phyloP scores from a whole-genome alignment of 2,329 filamentous ascomycete genomes.

The Aspergillus pseudoviridinutans region DNA sequence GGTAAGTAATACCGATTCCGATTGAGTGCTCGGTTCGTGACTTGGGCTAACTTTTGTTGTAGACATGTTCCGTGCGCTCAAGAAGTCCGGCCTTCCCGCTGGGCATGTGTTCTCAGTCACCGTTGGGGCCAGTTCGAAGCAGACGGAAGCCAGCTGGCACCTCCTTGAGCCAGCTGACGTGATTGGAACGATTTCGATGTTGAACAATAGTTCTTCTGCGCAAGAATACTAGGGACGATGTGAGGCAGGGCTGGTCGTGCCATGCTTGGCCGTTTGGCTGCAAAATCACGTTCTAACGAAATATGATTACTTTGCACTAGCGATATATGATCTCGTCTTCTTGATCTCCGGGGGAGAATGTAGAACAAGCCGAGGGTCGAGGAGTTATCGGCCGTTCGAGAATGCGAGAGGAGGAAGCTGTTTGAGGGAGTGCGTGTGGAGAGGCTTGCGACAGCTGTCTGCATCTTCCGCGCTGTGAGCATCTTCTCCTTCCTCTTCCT shows the following conservation, averaged over 20 bases:
- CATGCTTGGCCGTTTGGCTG: neutral
- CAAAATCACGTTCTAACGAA: neutral
- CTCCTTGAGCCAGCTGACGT: slow-evolving; percentile 85
- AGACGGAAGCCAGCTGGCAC: slow-evolving; percentile 87
- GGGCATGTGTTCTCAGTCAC: slow-evolving; percentile 84
- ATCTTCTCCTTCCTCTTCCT: neutral
- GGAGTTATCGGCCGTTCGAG: neutral
- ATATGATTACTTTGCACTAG: neutral
- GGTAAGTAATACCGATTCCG: slow-evolving; percentile 52
- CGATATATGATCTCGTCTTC: neutral
- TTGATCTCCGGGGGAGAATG: neutral
- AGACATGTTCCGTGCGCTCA: slow-evolving; percentile 81
- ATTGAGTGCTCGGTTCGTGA: neutral
- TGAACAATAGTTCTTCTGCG: slow-evolving; percentile 45
- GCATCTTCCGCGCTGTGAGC: neutral
- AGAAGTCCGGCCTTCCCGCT: slow-evolving; percentile 52
- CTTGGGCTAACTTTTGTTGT: slow-evolving; percentile 1
- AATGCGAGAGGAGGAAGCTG: neutral
- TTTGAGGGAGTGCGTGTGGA: too few relatives aligned
- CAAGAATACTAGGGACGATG: slow-evolving; percentile 21
- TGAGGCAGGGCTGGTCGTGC: neutral
- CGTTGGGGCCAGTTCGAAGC: slow-evolving; percentile 86
- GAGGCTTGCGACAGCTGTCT: neutral
- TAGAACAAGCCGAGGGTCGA: neutral
- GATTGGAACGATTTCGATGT: slow-evolving; percentile 59